Evolutionary conservation across 1,284 basidiomycete species (phyloP), one percentile per base, ranked within the genome.

Genomic region (Salmacisia buchloeana): DNA sequence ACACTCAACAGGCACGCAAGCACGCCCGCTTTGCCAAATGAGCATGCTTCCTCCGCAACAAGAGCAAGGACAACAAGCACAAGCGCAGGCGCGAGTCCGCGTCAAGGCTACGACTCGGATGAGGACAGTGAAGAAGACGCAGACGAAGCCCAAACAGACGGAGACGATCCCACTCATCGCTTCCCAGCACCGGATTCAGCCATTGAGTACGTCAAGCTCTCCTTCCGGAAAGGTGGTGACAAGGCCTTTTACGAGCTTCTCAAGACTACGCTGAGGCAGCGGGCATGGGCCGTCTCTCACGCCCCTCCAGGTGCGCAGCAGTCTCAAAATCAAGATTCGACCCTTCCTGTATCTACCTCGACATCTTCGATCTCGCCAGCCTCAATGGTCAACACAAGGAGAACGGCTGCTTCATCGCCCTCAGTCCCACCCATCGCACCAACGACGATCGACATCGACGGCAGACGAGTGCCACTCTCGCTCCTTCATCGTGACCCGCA

Each of bases 181-280:
- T 33, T 60, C 21, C 59, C 59, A 4, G 1, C 25, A 34, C 29
- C 59, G 1, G 43, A 45, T 25, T 38, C 49, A n/a, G 36, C 54
- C 23, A 27, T 31, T 21, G 61, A 63, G 27, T 39, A 54, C 1
- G 67, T 75, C 65, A 74, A 73, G 62, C 68, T 98, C 43, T 92
- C 90, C 79, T 97, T 98, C 80, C 85, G 94, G 36, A 90, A 88
- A 76, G 92, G 93, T 4, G 94, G 94, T 0, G 92, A 90, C 75
- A 90, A 89, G 78, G 76, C 85, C 0, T 90, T 93, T 71, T 97
- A 98, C 80, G 83, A 85, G 21, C 83, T 86, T 5, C 82, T 98
- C 54, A 92, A 90, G 80, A 84, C 87, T 18, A 86, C 88, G 34
- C 80, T 97, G 61, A 85, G 87, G 66, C 84, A 85, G 21, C 92